Conservation (phyloP, 805 yeast genomes). For the Candida pseudoglaebosa region DNA sequence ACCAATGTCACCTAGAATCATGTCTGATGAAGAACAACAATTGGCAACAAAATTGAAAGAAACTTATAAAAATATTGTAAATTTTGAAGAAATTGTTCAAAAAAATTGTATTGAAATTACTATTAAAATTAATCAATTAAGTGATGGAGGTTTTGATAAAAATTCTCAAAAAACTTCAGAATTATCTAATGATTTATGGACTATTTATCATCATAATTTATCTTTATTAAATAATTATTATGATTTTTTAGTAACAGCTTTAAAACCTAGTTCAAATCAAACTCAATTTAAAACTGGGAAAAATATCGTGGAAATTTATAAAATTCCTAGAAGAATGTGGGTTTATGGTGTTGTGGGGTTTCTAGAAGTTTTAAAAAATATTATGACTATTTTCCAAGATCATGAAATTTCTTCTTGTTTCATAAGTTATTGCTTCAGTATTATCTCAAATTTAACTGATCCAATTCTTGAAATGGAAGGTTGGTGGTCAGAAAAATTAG, state of each 20-base stretch:
- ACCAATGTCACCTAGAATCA: conserved; percentile 20
- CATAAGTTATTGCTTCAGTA: conserved; percentile 66
- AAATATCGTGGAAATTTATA: conserved; percentile 70
- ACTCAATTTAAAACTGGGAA: conserved; percentile 65
- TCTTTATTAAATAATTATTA: conserved; percentile 66
- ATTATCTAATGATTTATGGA: conserved; percentile 61
- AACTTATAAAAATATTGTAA: conserved; percentile 66
- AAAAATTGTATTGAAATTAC: conserved; percentile 62
- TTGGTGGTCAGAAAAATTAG: conserved; percentile 83
- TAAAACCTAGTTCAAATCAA: conserved; percentile 53
- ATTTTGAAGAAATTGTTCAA: conserved; percentile 64
- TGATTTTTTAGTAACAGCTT: conserved; percentile 66
- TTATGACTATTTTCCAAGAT: conserved; percentile 67
- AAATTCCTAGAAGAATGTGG: conserved; percentile 79
- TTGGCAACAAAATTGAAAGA: conserved; percentile 70
- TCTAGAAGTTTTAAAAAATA: conserved; percentile 70
- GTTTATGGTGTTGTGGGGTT: conserved; percentile 83
- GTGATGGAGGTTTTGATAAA: conserved; percentile 14
- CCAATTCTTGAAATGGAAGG: conserved; percentile 56
- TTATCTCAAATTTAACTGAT: conserved; percentile 51
- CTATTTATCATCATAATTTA: conserved; percentile 63
- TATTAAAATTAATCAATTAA: conserved; percentile 42
- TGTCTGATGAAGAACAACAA: conserved; percentile 60
- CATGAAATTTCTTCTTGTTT: conserved; percentile 77
- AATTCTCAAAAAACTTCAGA: conserved; percentile 40